Conservation (phyloP, 257 asterid species). For the Primulina tabacum region DNA sequence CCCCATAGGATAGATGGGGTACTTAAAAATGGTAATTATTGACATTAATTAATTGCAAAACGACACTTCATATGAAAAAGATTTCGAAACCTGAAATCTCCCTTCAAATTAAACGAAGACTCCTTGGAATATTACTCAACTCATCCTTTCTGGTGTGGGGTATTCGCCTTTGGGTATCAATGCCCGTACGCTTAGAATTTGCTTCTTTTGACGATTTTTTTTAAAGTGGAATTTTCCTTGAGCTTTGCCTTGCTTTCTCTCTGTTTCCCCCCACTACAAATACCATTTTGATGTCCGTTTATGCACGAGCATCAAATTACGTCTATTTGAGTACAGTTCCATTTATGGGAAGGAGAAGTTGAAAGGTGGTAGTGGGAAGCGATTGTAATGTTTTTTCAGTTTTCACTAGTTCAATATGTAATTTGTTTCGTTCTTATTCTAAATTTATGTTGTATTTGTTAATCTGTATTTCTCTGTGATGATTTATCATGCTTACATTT, state of each 20-base stretch:
- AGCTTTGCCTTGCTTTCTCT: not conserved
- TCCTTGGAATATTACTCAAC: not conserved
- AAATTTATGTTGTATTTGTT: not conserved
- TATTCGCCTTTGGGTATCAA: not conserved
- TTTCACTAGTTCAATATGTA: not conserved
- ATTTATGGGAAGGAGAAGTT: not conserved
- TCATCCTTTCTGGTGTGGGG: not conserved
- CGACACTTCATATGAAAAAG: not conserved
- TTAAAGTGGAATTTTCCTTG: not conserved
- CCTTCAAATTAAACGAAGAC: not conserved
- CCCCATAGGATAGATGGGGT: not conserved
- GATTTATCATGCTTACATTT: conserved; percentile 15
- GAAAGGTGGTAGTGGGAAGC: not conserved
- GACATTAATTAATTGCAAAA: not conserved
- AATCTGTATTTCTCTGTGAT: conserved; percentile 5
- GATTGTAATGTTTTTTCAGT: not conserved
- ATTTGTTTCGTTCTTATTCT: not conserved
- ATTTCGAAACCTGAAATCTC: not conserved
- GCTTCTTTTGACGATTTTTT: not conserved
- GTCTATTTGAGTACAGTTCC: not conserved
- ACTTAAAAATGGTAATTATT: too few species aligned
- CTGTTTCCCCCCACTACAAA: not conserved
- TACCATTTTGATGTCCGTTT: not conserved
- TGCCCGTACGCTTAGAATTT: not conserved
- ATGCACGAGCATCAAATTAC: not conserved